Base-by-base conservation (phyloP, 2,329 filamentous ascomycete genomes). In the Paecilomyces formosus region DNA sequence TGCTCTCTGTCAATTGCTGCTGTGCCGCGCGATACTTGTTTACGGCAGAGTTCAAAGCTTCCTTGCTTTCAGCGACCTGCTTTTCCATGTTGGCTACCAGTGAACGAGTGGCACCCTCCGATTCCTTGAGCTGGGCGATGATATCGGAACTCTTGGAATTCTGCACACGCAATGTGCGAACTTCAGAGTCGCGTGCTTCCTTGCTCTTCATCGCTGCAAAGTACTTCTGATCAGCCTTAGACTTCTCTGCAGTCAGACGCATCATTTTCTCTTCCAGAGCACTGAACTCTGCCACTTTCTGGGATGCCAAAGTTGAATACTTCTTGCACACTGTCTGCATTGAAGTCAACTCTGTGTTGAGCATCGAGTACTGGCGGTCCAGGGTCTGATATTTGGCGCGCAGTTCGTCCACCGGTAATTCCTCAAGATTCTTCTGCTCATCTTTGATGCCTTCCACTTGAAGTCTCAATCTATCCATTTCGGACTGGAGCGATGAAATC, bases 181-280 rank as follows among this genome's bases (percentile, higher is more conserved):
- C 87, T 75, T 97, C 93, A 59, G 84, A 82, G 59, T 92, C 88
- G 55, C 91, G 84, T 52, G 89, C 87, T 68, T 97, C 93, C 69
- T 93, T 95, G 65, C 92, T 88, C 72, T 96, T 97, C 81, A 96
- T 92, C 8, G 92, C 91, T 1, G 90, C 90, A 73, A 97, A 97
- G 72, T 96, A 99, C 75, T 97, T 97, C 70, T 97, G 93, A 69
- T 99, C 94, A 1, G 93, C 93, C 74, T 97, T 97, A 63, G 88
- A 87, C 78, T 99, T 99, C 75, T 99, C 92, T 0, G 91, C 90
- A 49, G 85, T 85, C 21, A 95, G 78, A 24, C 89, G 80, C 18
- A 85, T 78, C 39, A 93, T 80, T 62, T 88, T 89, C 58, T 96
- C 92, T 75, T 97, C 92, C 69, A 91, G 78, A 3, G 82, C 80